Conservation (phyloP, 73 alveolate genomes). For the Urostyla sp. region DNA sequence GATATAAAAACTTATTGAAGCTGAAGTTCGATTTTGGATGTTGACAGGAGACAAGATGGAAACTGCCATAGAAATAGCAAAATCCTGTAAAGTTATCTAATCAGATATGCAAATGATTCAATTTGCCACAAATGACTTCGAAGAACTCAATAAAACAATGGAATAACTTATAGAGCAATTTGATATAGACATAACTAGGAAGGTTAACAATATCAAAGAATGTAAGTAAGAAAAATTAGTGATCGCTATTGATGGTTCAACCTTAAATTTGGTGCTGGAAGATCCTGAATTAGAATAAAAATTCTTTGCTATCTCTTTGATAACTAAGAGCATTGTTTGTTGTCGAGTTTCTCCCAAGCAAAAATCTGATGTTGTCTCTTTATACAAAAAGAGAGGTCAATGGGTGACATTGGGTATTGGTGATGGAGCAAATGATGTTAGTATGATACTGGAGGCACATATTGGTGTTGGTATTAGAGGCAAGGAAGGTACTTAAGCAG, state of each 20-base stretch:
- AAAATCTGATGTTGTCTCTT: conserved; percentile 94
- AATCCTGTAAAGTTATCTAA: conserved; percentile 81
- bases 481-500: conserved; percentile 98
- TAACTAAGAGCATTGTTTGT: conserved; percentile 76
- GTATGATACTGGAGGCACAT: conserved; percentile 86
- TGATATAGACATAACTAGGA: background rate
- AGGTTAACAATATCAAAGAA: conserved; percentile 23
- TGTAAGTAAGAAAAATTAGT: conserved; percentile 30
- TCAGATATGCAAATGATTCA: conserved; percentile 2
- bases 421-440: conserved; percentile 84
- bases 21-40: conserved; percentile 91
- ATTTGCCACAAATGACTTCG: conserved; percentile 43
- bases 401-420: conserved; percentile 86
- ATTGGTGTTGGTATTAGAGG: conserved; percentile 98
- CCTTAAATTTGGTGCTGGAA: conserved; percentile 60
- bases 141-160: background rate
- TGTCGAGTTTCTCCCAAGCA: conserved; percentile 90
- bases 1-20: conserved; percentile 75
- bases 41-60: conserved; percentile 93
- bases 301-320: conserved; percentile 29
- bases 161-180: conserved; percentile 12
- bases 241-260: conserved; percentile 75
- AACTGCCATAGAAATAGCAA: conserved; percentile 90
- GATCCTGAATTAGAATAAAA: conserved; percentile 40
- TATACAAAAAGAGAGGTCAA: conserved; percentile 84